Evolutionary conservation across 495 filamentous ascomycete genomes (phyloP).

Genomic region (Xylaria sp.): DNA sequence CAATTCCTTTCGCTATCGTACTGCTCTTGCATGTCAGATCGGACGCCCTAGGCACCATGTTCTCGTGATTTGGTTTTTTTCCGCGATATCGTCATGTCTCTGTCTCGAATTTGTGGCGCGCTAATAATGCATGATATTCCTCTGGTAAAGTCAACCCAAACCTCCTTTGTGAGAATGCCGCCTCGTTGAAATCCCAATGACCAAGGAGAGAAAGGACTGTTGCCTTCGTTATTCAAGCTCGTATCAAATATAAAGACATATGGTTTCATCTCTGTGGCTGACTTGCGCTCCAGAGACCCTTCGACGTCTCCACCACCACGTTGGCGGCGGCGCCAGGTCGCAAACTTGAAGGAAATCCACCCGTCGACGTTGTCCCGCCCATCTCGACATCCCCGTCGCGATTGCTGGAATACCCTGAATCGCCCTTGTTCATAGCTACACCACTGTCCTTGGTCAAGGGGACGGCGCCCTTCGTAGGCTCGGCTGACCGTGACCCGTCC

Average conservation of each 20-base stretch:
- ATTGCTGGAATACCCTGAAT: slow-evolving; percentile 52
- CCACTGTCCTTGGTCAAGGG: slow-evolving; percentile 42
- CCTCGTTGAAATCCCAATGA: slow-evolving; percentile 20
- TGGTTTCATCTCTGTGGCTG: slow-evolving; percentile 36
- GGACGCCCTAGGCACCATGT: background rate
- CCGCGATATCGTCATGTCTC: background rate
- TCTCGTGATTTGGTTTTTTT: background rate
- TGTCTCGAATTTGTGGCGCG: slow-evolving; percentile 1
- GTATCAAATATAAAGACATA: slow-evolving; percentile 13
- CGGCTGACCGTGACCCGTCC: slow-evolving; percentile 62
- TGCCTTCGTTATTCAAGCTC: slow-evolving; percentile 23
- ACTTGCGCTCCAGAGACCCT: slow-evolving; percentile 46
- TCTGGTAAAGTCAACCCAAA: slow-evolving; percentile 9
- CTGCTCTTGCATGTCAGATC: slow-evolving; percentile 13
- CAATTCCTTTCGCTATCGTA: slow-evolving; percentile 18
- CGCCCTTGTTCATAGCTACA: slow-evolving; percentile 36
- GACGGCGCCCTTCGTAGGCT: slow-evolving; percentile 41
- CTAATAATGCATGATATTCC: slow-evolving; percentile 23
- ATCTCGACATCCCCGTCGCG: slow-evolving; percentile 47
- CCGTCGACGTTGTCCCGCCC: slow-evolving; percentile 41
- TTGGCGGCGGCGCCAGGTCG: slow-evolving; percentile 44
- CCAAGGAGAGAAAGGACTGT: background rate
- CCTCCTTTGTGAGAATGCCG: slow-evolving; percentile 11
- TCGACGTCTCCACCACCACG: slow-evolving; percentile 43
- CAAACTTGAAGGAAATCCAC: slow-evolving; percentile 40